Conservation (phyloP, 306 rosid species). For the Styphnolobium japonicum region DNA sequence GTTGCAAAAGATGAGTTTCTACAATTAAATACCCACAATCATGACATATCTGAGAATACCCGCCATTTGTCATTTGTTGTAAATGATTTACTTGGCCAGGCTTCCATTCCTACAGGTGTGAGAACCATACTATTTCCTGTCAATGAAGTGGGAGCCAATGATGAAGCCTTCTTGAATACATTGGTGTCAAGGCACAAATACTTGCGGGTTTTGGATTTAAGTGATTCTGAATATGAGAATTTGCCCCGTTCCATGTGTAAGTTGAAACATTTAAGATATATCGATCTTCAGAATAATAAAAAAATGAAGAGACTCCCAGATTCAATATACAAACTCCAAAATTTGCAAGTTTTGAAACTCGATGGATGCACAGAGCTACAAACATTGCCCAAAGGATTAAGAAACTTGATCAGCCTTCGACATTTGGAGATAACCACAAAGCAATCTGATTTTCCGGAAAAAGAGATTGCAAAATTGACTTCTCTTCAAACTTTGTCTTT, state of each 20-base stretch:
- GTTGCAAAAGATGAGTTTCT: conserved; percentile 2
- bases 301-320: not conserved
- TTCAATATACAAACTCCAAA: conserved; percentile 16
- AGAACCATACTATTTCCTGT: not conserved
- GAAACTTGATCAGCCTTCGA: conserved; percentile 1
- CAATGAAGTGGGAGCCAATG: not conserved
- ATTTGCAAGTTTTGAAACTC: conserved; percentile 11
- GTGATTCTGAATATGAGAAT: not conserved
- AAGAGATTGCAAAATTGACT: not conserved
- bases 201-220: conserved; percentile 10
- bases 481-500: not conserved
- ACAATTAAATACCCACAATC: not conserved
- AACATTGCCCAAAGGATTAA: conserved; percentile 12
- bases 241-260: conserved; percentile 8
- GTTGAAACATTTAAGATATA: conserved; percentile 20
- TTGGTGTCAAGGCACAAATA: not conserved
- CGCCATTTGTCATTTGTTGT: not conserved
- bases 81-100: not conserved
- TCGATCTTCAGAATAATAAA: not conserved
- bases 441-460: not conserved
- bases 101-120: not conserved
- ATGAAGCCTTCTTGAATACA: not conserved
- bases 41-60: not conserved
- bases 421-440: not conserved
- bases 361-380: not conserved